Conservation (phyloP, 2,329 filamentous ascomycete genomes). For the Madurella mycetomatis region DNA sequence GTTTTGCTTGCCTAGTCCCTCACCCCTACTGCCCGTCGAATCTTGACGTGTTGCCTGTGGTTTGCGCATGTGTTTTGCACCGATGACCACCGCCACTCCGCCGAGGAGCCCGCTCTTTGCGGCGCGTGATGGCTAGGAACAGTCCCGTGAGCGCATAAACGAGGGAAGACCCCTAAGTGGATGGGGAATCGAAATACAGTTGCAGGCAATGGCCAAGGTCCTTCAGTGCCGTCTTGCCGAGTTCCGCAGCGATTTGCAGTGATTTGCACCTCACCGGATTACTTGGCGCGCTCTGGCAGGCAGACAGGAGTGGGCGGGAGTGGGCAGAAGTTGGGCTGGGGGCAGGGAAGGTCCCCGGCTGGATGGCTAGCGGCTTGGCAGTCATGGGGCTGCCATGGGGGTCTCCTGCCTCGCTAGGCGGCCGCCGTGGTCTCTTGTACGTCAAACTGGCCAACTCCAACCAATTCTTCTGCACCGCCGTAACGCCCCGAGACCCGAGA, state of each 20-base stretch:
- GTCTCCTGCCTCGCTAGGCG: not conserved
- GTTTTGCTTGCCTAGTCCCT: not conserved
- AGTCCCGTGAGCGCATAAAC: not conserved
- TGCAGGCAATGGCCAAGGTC: not conserved
- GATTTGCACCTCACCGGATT: conserved; percentile 13
- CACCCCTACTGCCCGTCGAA: not conserved
- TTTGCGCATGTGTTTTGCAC: not conserved
- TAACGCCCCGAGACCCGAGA: not conserved
- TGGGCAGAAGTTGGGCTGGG: conserved; percentile 12
- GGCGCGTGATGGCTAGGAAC: not conserved
- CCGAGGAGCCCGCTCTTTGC: not conserved
- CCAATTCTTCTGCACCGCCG: conserved; percentile 10
- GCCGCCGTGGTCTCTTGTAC: not conserved
- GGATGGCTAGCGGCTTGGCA: conserved; percentile 14
- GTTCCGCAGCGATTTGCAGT: conserved; percentile 21
- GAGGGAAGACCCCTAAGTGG: not conserved
- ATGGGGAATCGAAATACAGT: not conserved
- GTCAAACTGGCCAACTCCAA: conserved; percentile 11
- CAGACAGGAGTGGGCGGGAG: not conserved
- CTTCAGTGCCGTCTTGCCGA: conserved; percentile 18
- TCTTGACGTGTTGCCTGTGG: not conserved
- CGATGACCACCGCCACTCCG: not conserved
- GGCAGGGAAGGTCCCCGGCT: conserved; percentile 1
- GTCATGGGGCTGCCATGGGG: not conserved
- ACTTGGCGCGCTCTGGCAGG: conserved; percentile 14